These are phyloP conservation scores for Penicillium cosmopolitanum DNA, from an alignment of 495 filamentous ascomycete genomes.

Conservation along the genomic window DNA sequence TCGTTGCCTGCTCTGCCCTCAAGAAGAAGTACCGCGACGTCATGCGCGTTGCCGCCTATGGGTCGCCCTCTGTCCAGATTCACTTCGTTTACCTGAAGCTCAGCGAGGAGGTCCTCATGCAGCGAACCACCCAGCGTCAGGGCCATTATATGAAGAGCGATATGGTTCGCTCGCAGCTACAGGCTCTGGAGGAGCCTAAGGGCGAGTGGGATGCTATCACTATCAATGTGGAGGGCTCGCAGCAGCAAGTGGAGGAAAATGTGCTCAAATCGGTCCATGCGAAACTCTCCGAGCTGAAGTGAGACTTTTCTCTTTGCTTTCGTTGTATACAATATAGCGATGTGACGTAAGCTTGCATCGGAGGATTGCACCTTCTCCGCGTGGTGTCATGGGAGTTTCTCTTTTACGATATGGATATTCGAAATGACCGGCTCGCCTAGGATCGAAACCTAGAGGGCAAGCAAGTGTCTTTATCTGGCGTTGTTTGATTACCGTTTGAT, in stretches of 20 bases:
- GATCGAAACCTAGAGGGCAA: not conserved
- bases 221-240: conserved; percentile 72
- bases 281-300: conserved; percentile 41
- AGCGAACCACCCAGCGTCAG: conserved; percentile 72
- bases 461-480: not conserved
- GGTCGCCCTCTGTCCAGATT: conserved; percentile 72
- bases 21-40: conserved; percentile 98
- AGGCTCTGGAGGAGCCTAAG: conserved; percentile 78
- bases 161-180: conserved; percentile 96
- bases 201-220: conserved; percentile 84
- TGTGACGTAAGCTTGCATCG: conserved; percentile 13
- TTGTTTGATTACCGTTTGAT: not conserved
- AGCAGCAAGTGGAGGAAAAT: conserved; percentile 67
- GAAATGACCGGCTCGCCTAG: conserved; percentile 1
- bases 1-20: conserved; percentile 93
- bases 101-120: conserved; percentile 69
- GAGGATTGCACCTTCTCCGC: not conserved
- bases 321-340: conserved; percentile 2
- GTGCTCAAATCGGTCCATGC: conserved; percentile 58
- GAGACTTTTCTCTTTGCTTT: not conserved
- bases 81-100: conserved; percentile 94
- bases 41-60: conserved; percentile 85
- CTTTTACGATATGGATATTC: not conserved
- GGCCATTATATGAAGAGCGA: conserved; percentile 95
- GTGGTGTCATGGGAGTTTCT: conserved; percentile 9